Percentiles rank a stretch among this genome's conserved stretches.
phyloP scores from a whole-genome alignment of 495 filamentous ascomycete species.

The Hyaloscypha hepaticicola region DNA sequence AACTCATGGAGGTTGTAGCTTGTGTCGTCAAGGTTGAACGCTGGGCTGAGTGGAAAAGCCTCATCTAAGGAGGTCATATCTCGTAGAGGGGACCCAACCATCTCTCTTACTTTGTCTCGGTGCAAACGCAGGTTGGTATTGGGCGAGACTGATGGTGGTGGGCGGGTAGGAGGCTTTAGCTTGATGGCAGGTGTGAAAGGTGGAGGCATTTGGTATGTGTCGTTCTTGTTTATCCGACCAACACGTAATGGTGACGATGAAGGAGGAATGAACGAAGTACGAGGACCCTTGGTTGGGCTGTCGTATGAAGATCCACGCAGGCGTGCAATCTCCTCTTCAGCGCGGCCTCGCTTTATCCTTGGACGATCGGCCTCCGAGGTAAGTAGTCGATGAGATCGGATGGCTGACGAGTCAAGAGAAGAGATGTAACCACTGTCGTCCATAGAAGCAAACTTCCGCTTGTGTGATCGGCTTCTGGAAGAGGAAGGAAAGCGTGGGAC shows the following conservation, averaged over 20 bases:
- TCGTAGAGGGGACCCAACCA: constrained; percentile 86
- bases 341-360: constrained; percentile 80
- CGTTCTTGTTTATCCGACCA: constrained; percentile 39
- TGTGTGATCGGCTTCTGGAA: constrained; percentile 56
- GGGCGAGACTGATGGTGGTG: constrained; percentile 85
- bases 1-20: constrained; percentile 48
- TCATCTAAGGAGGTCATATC: constrained; percentile 66
- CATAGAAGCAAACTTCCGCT: constrained; percentile 71
- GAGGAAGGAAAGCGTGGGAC: constrained; percentile 57
- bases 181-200: constrained; percentile 85
- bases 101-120: constrained; percentile 77
- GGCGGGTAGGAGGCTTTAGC: constrained; percentile 77
- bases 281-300: constrained; percentile 70
- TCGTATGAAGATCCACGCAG: constrained; percentile 92
- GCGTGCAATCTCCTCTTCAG: constrained; percentile 93
- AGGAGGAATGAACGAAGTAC: constrained; percentile 39
- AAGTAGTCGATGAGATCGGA: constrained; percentile 60
- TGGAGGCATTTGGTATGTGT: constrained; percentile 58
- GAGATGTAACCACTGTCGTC: constrained; percentile 98
- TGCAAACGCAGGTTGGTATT: constrained; percentile 94
- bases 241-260: constrained; percentile 63
- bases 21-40: constrained; percentile 64
- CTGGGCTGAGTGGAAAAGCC: constrained; percentile 69
- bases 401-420: constrained; percentile 91
- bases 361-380: constrained; percentile 76